Evolutionary conservation across 495 filamentous ascomycete genomes (phyloP), one percentile per base, ranked within the genome.

Genomic region (Apiosordaria backusii): DNA sequence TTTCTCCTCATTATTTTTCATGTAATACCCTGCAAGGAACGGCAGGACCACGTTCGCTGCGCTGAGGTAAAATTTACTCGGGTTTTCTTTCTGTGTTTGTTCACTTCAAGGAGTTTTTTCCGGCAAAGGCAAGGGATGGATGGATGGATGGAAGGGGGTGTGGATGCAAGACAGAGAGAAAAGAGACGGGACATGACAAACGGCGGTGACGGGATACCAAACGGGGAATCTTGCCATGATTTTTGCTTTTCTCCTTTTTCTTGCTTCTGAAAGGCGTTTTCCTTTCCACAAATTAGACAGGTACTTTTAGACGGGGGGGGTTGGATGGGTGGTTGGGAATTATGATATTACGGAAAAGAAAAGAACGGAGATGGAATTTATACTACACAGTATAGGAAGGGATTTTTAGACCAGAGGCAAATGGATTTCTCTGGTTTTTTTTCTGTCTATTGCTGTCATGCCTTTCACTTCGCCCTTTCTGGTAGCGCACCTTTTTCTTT

Each of bases 21-120:
- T 45, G 35, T 45, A 45, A 45, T 45, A 45, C 9, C 35, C 35
- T 45, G 35, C 35, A 45, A 4, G 21, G 21, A 50, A 63, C 54
- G 35, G 60, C 65, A 67, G 65, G 55, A 60, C 21, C 55, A 59
- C 65, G 52, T 60, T 58, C 53, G 26, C 64, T 66, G 26, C 57
- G 9, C n/a, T 22, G 13, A 4, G 13, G 21, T 61, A 55, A 23
- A 4, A 61, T 65, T 60, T n/a, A 60, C 9, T 60, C 54, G 18
- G 16, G 19, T 35, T 68, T 60, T 53, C 19, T 26, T 57, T 45
- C 35, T 45, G 35, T 65, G 57, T 19, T n/a, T 50, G 9, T 60
- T 29, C 21, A 50, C 3, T 53, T 60, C 18, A 55, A 35, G 64
- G 58, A 62, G 35, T 45, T 45, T 45, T 15, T 45, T 45, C 35